Base-by-base conservation (phyloP, 73 alveolate genomes). In the Paramecium primaurelia region DNA sequence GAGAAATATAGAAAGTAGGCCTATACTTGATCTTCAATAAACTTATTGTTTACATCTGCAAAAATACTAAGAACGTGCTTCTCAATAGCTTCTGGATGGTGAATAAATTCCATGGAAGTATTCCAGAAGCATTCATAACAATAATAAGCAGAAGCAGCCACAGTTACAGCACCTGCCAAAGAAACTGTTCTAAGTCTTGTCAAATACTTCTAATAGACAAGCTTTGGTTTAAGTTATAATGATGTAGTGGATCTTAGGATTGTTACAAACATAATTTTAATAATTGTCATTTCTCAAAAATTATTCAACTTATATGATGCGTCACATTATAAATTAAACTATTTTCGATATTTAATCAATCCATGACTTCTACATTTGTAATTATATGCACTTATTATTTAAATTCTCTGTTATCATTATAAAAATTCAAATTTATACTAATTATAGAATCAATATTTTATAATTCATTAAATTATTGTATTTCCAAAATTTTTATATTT, bases 1-100 rank as follows among this genome's bases (percentile, higher is more conserved):
- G 91, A 26, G 91, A 77, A 47, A 80, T 42, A 25, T 80, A 80
- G 75, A 44, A 80, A 45, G 91, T 80, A 42, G 91, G 91, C 18
- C 25, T 49, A 20, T 80, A 80, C 58, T 80, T 42, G 38, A 80
- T 80, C 91, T 80, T 16, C n/a, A 6, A 37, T 73, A 37, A 4
- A 73, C 20, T 3, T n/a, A 36, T 1, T 0, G n/a, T 11, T 28
- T 73, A 73, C 87, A 73, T 73, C 64, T 2, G 40, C 36, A 73
- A 73, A 73, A 3, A 37, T 37, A 16, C 16, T 40, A 3, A 38
- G 37, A 37, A 73, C n/a, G 34, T 73, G 68, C 28, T 73, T 32
- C 47, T 73, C 87, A 11, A 40, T 36, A 16, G 87, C 87, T 73
- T 73, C 87, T 73, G 87, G 87, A 73, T 73, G 87, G 32, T 73